phyloP scores from a whole-genome alignment of 1,284 basidiomycete genomes.

The Ganoderma sinense region DNA sequence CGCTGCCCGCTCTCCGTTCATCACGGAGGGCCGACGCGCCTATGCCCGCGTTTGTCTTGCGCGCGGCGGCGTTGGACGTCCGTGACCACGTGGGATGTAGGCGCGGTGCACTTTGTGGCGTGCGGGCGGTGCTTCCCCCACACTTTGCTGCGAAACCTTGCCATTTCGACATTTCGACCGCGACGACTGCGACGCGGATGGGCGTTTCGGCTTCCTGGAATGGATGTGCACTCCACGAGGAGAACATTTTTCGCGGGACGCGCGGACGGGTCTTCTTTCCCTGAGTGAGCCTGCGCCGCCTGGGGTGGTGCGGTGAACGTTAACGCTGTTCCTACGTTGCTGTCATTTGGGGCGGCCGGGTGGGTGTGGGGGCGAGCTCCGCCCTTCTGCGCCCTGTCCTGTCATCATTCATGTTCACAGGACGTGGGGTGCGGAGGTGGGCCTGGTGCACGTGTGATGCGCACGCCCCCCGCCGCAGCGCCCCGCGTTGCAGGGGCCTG shows the following conservation, averaged over 20 bases:
- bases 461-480: conserved; percentile 38
- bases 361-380: neutral
- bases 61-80: neutral
- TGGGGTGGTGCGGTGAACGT: neutral
- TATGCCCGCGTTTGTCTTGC: neutral
- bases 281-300: neutral
- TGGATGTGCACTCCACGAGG: neutral
- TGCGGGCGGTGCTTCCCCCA: neutral
- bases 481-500: neutral
- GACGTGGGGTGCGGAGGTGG: neutral
- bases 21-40: neutral
- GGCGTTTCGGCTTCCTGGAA: neutral
- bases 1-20: neutral
- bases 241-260: neutral
- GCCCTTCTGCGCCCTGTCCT: neutral
- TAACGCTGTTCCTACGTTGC: neutral
- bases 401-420: conserved; percentile 6
- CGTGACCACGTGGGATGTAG: neutral
- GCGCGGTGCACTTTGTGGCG: neutral
- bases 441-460: conserved; percentile 38
- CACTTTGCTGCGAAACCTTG: neutral
- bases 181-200: neutral
- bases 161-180: neutral
- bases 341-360: neutral
- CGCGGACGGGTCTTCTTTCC: neutral